Percentiles rank a stretch among this genome's conserved stretches.
phyloP scores from a whole-genome alignment of 2,329 filamentous ascomycete genomes.

The Zarea fungicola region DNA sequence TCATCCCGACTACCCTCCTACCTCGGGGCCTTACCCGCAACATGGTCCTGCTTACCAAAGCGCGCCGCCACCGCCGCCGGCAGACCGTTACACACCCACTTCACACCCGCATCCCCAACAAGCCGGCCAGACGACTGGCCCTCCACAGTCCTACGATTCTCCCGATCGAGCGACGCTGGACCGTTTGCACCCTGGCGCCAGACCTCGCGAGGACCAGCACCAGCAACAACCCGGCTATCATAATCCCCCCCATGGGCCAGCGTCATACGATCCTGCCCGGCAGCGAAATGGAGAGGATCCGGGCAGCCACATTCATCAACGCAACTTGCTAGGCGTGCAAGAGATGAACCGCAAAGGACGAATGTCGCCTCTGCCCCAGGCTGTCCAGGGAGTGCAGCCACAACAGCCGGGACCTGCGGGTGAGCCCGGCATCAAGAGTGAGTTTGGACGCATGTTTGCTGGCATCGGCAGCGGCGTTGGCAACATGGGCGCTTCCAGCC shows the following conservation, averaged over 20 bases:
- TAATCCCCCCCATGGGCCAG: conserved; percentile 25
- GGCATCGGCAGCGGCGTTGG: conserved; percentile 67
- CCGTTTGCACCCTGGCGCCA: conserved; percentile 23
- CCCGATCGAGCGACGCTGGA: conserved; percentile 45
- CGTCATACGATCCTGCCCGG: conserved; percentile 33
- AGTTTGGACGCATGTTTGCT: conserved; percentile 91
- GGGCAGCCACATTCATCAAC: conserved; percentile 51
- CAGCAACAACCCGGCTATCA: conserved; percentile 38
- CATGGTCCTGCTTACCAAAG: conserved; percentile 27
- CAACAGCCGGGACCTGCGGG: conserved; percentile 72
- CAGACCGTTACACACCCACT: conserved; percentile 29
- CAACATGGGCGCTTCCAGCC: conserved; percentile 47
- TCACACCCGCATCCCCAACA: conserved; percentile 26
- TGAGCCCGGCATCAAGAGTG: conserved; percentile 87
- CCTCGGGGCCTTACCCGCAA: conserved; percentile 29
- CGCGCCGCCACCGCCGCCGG: conserved; percentile 23
- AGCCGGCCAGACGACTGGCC: conserved; percentile 20
- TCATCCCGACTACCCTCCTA: conserved; percentile 41
- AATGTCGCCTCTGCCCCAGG: conserved; percentile 83
- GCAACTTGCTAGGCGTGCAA: conserved; percentile 72
- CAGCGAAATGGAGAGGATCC: conserved; percentile 43
- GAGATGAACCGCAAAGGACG: conserved; percentile 77
- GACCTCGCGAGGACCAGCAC: conserved; percentile 27
- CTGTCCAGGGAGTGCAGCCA: conserved; percentile 85
- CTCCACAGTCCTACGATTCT: conserved; percentile 40